Evolutionary conservation across 2,329 filamentous ascomycete species (phyloP), one percentile per base, ranked within the genome.

Genomic region (Sarocladiaceae sp.): DNA sequence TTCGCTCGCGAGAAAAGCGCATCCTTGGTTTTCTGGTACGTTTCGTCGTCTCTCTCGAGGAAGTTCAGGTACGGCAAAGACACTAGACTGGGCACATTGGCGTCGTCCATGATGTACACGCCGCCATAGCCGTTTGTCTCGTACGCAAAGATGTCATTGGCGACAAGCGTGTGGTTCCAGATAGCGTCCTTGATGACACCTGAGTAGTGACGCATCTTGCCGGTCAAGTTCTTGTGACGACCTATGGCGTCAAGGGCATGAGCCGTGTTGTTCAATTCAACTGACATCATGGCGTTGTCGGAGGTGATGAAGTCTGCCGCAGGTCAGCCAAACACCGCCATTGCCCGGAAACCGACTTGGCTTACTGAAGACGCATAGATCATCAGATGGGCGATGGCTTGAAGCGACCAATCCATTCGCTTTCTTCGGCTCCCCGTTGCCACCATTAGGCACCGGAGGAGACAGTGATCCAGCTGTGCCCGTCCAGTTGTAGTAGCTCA

Each of bases 381-480:
- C 88, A 60, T 94, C 88, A 45, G 83, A 88, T 0, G 88, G 88
- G 1, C 88, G 76, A 67, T 93, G 93, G 1, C 86, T 85, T 43
- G 82, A 87, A 45, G 87, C 78, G 35, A 93, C 77, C 45, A 94
- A 75, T 0, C 85, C 86, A 2, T 88, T 91, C 26, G 76, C 78
- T 47, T 80, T 82, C 11, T 90, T 73, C 0, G 88, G 88, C 56
- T 91, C 91, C 15, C 87, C 88, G 44, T 83, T 73, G 6, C 88
- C 88, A 20, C 69, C 69, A 45, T 94, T 80, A 49, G 72, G 78
- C 7, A 94, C 53, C 9, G 51, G 50, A 3, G 54, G 53, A 0
- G 53, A 51, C 10, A 56, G 50, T 0, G 55, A 54, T 2, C 56
- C 56, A 1, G 51, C 10, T 1, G 50, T 51, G n/a, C 55, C 56